Evolutionary conservation across 2,329 filamentous ascomycete species (phyloP).

Genomic region (Pseudogymnoascus sp.): DNA sequence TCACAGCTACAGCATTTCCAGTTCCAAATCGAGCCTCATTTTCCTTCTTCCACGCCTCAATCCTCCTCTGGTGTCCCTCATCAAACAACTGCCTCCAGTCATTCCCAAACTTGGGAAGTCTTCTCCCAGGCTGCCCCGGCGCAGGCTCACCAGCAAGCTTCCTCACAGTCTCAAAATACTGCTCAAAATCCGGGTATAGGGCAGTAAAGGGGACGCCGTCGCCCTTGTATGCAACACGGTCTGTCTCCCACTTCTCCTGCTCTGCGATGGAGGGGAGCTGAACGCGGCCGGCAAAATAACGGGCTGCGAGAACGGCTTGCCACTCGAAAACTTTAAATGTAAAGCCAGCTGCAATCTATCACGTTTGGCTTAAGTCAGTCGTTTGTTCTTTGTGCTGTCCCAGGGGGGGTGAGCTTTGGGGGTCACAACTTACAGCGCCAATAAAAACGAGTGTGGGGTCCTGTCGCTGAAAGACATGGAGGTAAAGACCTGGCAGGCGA

Average conservation of each 20-base stretch:
- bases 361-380: background rate
- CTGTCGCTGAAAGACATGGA: slow-evolving; percentile 48
- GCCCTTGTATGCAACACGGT: slow-evolving; percentile 45
- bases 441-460: slow-evolving; percentile 52
- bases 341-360: slow-evolving; percentile 40
- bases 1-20: background rate
- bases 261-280: slow-evolving; percentile 42
- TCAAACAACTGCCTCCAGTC: slow-evolving; percentile 46
- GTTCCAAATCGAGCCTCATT: slow-evolving; percentile 33
- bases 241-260: slow-evolving; percentile 49
- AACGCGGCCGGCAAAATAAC: slow-evolving; percentile 49
- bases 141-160: slow-evolving; percentile 40
- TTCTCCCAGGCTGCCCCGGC: background rate
- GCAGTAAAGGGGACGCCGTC: slow-evolving; percentile 51
- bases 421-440: slow-evolving; percentile 40
- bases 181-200: slow-evolving; percentile 52
- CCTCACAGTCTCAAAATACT: slow-evolving; percentile 55
- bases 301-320: slow-evolving; percentile 56
- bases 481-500: slow-evolving; percentile 48
- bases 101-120: slow-evolving; percentile 35
- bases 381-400: background rate
- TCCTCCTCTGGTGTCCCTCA: slow-evolving; percentile 47
- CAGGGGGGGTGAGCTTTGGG: too few species aligned
- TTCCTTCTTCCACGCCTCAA: slow-evolving; percentile 48
- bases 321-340: slow-evolving; percentile 65